Percentiles rank a stretch among this genome's conserved stretches.
phyloP scores from a whole-genome alignment of 768 basidiomycete genomes.

The Ephemerocybe angulata region DNA sequence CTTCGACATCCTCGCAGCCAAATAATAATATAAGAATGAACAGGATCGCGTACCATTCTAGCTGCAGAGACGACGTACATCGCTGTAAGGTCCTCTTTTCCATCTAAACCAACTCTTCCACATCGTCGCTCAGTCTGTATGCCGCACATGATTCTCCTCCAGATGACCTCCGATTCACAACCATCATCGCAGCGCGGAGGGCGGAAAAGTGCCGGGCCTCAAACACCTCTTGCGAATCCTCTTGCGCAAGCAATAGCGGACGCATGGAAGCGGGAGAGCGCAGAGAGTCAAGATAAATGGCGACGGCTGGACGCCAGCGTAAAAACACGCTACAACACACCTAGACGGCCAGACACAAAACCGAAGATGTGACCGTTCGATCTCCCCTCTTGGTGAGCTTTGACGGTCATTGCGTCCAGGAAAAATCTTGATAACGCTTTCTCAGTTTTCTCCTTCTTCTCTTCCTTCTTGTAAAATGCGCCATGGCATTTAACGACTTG shows the following conservation, averaged over 20 bases:
- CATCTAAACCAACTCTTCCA: conserved; percentile 19
- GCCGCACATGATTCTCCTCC: conserved; percentile 26
- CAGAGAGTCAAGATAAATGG: conserved; percentile 60
- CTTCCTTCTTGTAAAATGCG: not conserved
- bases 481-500: not conserved
- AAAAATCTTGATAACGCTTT: not conserved
- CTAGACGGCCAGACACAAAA: conserved; percentile 35
- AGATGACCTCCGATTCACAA: conserved; percentile 46
- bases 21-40: conserved; percentile 46
- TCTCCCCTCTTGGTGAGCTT: conserved; percentile 3
- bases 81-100: conserved; percentile 33
- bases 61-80: conserved; percentile 16
- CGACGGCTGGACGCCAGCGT: conserved; percentile 45
- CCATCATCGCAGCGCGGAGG: conserved; percentile 32
- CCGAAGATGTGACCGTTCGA: conserved; percentile 48
- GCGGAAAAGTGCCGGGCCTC: conserved; percentile 28
- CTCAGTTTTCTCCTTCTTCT: not conserved
- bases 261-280: conserved; percentile 63
- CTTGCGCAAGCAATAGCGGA: conserved; percentile 65
- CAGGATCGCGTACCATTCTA: conserved; percentile 30
- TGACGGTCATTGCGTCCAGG: not conserved
- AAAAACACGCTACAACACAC: conserved; percentile 44
- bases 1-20: conserved; percentile 33
- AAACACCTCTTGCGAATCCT: conserved; percentile 39
- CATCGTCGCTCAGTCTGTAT: conserved; percentile 29